Conservation (phyloP, 352 stramenopile genomes). For the Phytophthora rubi region DNA sequence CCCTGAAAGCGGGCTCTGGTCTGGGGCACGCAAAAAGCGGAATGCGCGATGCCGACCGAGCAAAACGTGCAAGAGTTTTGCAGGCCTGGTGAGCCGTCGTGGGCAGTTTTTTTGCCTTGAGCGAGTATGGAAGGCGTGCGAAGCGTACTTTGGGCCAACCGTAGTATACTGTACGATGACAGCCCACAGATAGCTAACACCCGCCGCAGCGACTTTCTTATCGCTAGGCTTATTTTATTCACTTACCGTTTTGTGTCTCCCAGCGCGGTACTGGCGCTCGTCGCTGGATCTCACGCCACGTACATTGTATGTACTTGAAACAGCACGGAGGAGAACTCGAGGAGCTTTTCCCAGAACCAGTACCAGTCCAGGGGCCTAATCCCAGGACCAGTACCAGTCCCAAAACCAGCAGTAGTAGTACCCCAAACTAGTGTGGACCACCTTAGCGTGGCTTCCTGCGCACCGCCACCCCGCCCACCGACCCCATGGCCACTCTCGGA, state of each 20-base stretch:
- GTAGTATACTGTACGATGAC: neutral
- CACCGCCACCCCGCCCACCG: no score
- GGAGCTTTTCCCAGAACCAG: neutral
- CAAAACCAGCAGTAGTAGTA: no score
- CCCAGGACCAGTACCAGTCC: no score
- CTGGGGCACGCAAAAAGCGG: neutral
- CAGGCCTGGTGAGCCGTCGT: neutral
- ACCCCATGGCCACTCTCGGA: conserved; percentile 22
- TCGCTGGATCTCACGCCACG: neutral
- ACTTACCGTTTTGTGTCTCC: neutral
- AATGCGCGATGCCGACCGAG: conserved; percentile 1
- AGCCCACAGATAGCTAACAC: conserved; percentile 2
- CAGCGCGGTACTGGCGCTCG: neutral
- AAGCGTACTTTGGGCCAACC: no score
- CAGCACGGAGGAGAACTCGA: conserved; percentile 2
- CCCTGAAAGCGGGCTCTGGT: neutral
- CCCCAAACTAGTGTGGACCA: no score
- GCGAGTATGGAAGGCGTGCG: neutral
- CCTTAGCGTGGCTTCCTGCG: no score
- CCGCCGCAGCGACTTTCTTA: conserved; percentile 1
- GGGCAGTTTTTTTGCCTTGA: neutral
- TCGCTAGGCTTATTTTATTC: conserved; percentile 3
- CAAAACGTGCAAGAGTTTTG: neutral
- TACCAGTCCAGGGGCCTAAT: no score
- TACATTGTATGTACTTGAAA: neutral